These are phyloP conservation scores for Yarrowia sp. DNA, from an alignment of 805 yeast genomes.

Conservation along the genomic window DNA sequence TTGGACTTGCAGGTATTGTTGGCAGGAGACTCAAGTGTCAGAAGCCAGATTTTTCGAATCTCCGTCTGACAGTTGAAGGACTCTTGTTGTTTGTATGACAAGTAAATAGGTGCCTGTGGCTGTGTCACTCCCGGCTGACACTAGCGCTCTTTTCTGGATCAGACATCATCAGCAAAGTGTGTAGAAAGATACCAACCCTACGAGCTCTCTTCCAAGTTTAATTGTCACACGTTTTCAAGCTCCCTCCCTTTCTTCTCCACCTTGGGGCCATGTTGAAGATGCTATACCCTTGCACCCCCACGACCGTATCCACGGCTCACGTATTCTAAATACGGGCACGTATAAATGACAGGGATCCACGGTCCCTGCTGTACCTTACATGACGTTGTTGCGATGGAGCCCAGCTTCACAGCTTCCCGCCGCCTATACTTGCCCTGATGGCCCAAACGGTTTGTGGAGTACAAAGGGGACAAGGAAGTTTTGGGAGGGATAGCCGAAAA, in stretches of 20 bases:
- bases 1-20: not conserved
- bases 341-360: not conserved
- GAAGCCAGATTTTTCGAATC: not conserved
- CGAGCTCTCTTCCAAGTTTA: not conserved
- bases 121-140: not conserved
- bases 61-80: not conserved
- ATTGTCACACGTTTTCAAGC: not conserved
- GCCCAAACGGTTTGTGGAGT: not conserved
- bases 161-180: not conserved
- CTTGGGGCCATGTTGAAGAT: too few species aligned
- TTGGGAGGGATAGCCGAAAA: not conserved
- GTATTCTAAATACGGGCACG: not conserved
- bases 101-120: not conserved
- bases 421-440: not conserved
- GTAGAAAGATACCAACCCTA: not conserved
- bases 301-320: not conserved
- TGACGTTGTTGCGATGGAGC: not conserved
- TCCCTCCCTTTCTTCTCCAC: too few species aligned
- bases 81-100: not conserved
- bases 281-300: too few species aligned
- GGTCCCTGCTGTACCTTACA: constrained; percentile 6
- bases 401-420: not conserved
- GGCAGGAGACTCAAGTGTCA: not conserved
- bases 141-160: not conserved
- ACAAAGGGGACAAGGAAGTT: not conserved